phyloP scores from a whole-genome alignment of 1,284 basidiomycete species.

The Cryptococcus neoformans region DNA sequence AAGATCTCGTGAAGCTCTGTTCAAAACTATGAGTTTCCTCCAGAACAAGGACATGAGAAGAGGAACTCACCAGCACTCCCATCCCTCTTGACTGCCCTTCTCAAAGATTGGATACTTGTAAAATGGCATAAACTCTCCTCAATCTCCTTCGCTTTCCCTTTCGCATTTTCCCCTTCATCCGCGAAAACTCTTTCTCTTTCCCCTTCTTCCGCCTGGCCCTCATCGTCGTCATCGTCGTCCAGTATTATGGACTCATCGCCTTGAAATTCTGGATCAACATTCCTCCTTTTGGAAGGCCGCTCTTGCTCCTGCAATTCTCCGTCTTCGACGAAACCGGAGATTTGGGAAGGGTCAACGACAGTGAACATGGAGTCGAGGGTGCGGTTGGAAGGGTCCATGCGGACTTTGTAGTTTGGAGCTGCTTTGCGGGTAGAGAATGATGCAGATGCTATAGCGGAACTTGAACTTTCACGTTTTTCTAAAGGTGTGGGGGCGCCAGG shows the following conservation, averaged over 20 bases:
- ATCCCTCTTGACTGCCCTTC: constrained; percentile 59
- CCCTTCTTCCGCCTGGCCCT: constrained; percentile 14
- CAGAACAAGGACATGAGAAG: background rate
- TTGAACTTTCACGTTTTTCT: constrained; percentile 9
- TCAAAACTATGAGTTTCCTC: background rate
- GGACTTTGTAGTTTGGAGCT: constrained; percentile 82
- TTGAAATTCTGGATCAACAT: background rate
- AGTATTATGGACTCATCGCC: background rate
- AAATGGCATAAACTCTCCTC: constrained; percentile 75
- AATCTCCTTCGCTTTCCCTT: constrained; percentile 57
- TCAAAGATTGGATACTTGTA: constrained; percentile 70
- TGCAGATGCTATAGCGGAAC: background rate
- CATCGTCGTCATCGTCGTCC: constrained; percentile 23
- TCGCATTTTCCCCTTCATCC: constrained; percentile 5
- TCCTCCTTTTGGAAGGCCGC: constrained; percentile 8
- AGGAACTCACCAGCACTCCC: constrained; percentile 65
- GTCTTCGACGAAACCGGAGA: constrained; percentile 18
- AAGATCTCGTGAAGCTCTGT: constrained; percentile 78
- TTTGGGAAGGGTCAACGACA: constrained; percentile 33
- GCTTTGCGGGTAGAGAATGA: constrained; percentile 32
- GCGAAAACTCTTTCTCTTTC: constrained; percentile 13
- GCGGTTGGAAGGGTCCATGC: constrained; percentile 80
- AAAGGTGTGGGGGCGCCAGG: constrained; percentile 36
- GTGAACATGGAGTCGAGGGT: constrained; percentile 92
- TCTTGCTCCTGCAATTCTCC: constrained; percentile 18